Evolutionary conservation across 169 alveolate species (phyloP), one percentile per base, ranked within the genome.

Genomic region (Cryptosporidium ubiquitum): DNA sequence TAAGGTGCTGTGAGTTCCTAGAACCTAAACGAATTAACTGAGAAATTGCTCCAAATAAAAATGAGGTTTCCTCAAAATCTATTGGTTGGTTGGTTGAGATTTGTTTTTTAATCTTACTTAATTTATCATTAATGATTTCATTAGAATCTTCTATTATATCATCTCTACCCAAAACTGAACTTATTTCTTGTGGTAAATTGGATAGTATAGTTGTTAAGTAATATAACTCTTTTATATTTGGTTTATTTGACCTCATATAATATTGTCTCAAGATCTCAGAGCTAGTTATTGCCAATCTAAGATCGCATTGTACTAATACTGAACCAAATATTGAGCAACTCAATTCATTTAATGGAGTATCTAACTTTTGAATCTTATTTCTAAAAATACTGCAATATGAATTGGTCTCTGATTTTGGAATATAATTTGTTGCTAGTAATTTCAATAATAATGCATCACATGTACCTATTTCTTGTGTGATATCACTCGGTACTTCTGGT

Each of bases 321-420:
- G 89, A 79, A 12, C 69, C 89, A 61, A 57, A 61, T 26, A 79
- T 42, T 44, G 89, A 79, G 66, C 89, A 79, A 79, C 39, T 58
- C 31, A 79, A 47, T 3, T 79, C 89, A 26, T 35, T 64, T 37
- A 64, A 26, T 20, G 73, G 61, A 7, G 75, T 61, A 42, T 79
- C 89, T 20, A 42, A 29, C 51, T 23, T 79, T 47, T 42, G 44
- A 23, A 79, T 47, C 69, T 79, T 79, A 23, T 26, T 60, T 79
- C 74, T 40, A 35, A 79, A 79, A 23, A 66, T 61, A 23, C 52
- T 47, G n/a, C 89, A 79, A 23, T 61, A 42, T 26, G 74, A 58
- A 18, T 35, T n/a, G 23, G 47, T 60, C 3, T 79, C 89, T 23
- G 55, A 6, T 18, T 64, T 64, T 29, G 42, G 75, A 3, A 61